Conservation (phyloP, 805 yeast species). For the Starmerella etchellsii region DNA sequence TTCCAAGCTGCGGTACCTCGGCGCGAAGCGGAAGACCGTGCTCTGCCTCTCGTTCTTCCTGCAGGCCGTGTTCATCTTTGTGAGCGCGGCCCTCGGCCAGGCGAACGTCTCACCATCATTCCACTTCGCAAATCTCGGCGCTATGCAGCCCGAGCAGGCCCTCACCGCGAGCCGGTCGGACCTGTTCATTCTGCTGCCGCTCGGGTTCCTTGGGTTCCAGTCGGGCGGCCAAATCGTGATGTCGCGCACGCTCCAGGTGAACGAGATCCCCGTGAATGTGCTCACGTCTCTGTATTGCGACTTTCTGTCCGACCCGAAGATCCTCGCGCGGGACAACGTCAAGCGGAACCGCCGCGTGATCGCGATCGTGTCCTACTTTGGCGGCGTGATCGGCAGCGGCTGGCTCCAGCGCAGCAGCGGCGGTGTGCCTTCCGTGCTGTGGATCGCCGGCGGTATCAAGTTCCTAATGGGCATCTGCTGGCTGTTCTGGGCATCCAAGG, state of each 20-base stretch:
- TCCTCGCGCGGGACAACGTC: slow-evolving; percentile 3
- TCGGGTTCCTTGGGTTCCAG: slow-evolving; percentile 13
- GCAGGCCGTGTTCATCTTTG: slow-evolving; percentile 7
- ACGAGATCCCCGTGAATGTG: slow-evolving; percentile 14
- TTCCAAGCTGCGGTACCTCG: slow-evolving; percentile 8
- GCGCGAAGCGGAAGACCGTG: slow-evolving; percentile 4
- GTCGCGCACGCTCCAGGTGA: slow-evolving; percentile 9
- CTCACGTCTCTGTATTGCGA: slow-evolving; percentile 15
- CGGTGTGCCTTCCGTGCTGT: slow-evolving; percentile 11
- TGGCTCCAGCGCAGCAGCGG: slow-evolving; percentile 13
- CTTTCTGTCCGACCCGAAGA: slow-evolving; percentile 11
- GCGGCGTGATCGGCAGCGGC: slow-evolving; percentile 12
- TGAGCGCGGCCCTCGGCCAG: slow-evolving; percentile 12
- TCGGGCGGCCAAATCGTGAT: slow-evolving; percentile 15
- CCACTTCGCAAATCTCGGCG: slow-evolving; percentile 2
- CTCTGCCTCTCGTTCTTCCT: slow-evolving; percentile 6
- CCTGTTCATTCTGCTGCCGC: slow-evolving; percentile 6
- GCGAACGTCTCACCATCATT: slow-evolving; percentile 4
- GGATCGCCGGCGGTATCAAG: slow-evolving; percentile 12
- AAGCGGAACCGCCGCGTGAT: slow-evolving; percentile 11
- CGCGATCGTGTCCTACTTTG: slow-evolving; percentile 9
- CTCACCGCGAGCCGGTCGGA: neutral
- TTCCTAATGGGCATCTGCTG: slow-evolving; percentile 4
- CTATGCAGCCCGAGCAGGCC: neutral
- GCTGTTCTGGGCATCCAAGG: slow-evolving; percentile 7